phyloP scores from a whole-genome alignment of 1,139 yeast species.

The Geotrichum histeridarum region DNA sequence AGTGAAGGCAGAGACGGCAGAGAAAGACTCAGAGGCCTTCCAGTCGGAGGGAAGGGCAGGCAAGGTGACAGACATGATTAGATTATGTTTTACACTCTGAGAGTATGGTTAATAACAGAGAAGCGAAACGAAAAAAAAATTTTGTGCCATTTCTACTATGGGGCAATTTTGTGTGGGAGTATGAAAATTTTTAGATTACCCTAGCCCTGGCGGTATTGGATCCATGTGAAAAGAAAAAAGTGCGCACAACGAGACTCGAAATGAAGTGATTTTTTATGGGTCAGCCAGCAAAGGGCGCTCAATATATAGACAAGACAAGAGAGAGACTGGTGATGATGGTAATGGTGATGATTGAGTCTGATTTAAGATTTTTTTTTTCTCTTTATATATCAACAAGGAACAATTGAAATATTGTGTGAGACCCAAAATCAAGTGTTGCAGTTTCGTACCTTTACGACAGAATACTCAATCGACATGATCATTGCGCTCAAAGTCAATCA shows the following conservation, averaged over 20 bases:
- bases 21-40: slow-evolving; percentile 34
- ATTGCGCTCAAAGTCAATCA: too few relatives aligned
- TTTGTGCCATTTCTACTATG: not conserved
- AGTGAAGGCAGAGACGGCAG: slow-evolving; percentile 41
- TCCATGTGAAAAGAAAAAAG: not conserved
- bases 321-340: not conserved
- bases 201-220: not conserved
- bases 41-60: slow-evolving; percentile 31
- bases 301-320: too few relatives aligned
- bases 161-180: too few relatives aligned
- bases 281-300: too few relatives aligned
- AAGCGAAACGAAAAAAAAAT: not conserved
- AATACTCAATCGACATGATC: too few relatives aligned
- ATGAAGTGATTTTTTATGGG: not conserved
- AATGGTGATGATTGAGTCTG: too few relatives aligned
- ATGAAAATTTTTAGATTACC: not conserved
- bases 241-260: not conserved
- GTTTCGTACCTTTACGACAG: too few relatives aligned
- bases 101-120: not conserved
- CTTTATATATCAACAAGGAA: too few relatives aligned
- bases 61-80: slow-evolving; percentile 17
- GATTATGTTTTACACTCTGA: not conserved
- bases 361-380: too few relatives aligned
- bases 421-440: too few relatives aligned
- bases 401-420: too few relatives aligned